phyloP scores from a whole-genome alignment of 768 basidiomycete genomes.

The Lactifluus subvellereus region DNA sequence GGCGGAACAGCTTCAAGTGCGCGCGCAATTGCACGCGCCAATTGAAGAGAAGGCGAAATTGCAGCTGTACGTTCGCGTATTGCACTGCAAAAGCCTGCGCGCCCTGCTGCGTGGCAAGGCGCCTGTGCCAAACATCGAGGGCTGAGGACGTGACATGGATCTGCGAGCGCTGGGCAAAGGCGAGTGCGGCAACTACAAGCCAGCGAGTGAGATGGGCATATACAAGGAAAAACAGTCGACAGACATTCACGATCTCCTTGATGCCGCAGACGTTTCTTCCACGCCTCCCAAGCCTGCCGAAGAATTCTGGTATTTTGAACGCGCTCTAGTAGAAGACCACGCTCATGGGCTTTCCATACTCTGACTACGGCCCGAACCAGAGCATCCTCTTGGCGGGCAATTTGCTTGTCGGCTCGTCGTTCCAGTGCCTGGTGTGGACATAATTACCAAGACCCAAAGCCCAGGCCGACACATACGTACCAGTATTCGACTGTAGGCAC shows the following conservation, averaged over 20 bases:
- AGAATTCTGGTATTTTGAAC: slow-evolving; percentile 43
- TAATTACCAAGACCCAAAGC: slow-evolving; percentile 1
- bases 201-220: not conserved
- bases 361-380: slow-evolving; percentile 53
- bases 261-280: slow-evolving; percentile 43
- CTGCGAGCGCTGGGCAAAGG: slow-evolving; percentile 42
- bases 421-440: slow-evolving; percentile 44
- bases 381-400: slow-evolving; percentile 51
- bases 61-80: slow-evolving; percentile 40
- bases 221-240: not conserved
- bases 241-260: slow-evolving; percentile 44
- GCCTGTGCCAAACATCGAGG: slow-evolving; percentile 44
- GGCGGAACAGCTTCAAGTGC: slow-evolving; percentile 44
- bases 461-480: slow-evolving; percentile 34
- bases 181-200: slow-evolving; percentile 33
- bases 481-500: slow-evolving; percentile 42
- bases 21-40: slow-evolving; percentile 55
- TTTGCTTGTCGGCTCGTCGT: slow-evolving; percentile 49
- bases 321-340: slow-evolving; percentile 51
- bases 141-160: slow-evolving; percentile 36
- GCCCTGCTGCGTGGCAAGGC: slow-evolving; percentile 41
- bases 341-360: slow-evolving; percentile 66
- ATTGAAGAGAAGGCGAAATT: slow-evolving; percentile 37
- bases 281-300: slow-evolving; percentile 43
- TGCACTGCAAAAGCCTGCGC: slow-evolving; percentile 44